These are phyloP conservation scores for Pseudevernia furfuracea DNA, from an alignment of 495 filamentous ascomycete genomes.

Conservation along the genomic window DNA sequence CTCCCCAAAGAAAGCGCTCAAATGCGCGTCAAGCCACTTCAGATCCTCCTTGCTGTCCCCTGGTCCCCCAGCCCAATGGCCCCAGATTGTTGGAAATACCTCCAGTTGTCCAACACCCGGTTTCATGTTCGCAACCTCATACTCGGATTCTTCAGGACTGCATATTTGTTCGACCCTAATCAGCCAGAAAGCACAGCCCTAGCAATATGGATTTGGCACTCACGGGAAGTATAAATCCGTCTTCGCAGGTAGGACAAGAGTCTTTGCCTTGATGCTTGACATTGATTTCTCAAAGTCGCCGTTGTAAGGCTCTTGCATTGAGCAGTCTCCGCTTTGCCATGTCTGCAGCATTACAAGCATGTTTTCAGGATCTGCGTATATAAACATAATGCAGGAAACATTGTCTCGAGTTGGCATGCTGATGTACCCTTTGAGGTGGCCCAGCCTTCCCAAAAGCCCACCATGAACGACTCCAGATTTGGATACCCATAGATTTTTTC, in stretches of 20 bases:
- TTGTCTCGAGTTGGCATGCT: not conserved
- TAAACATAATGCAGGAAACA: slow-evolving; percentile 16
- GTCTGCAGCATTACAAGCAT: slow-evolving; percentile 60
- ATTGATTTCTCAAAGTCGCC: slow-evolving; percentile 58
- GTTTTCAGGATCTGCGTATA: slow-evolving; percentile 52
- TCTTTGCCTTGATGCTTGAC: slow-evolving; percentile 60
- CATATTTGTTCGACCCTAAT: slow-evolving; percentile 20
- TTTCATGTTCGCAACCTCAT: slow-evolving; percentile 58
- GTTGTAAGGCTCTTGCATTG: slow-evolving; percentile 54
- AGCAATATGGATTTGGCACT: slow-evolving; percentile 23
- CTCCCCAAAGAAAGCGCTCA: slow-evolving; percentile 41
- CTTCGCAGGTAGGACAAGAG: slow-evolving; percentile 54
- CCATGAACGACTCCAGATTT: slow-evolving; percentile 60
- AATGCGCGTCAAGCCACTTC: slow-evolving; percentile 56
- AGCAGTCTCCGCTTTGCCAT: slow-evolving; percentile 66
- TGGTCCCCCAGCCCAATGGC: slow-evolving; percentile 62
- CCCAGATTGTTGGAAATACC: slow-evolving; percentile 59
- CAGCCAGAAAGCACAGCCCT: not conserved
- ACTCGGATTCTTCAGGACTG: slow-evolving; percentile 60
- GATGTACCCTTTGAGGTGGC: slow-evolving; percentile 51
- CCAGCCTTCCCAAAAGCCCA: slow-evolving; percentile 66
- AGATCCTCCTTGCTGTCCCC: slow-evolving; percentile 57
- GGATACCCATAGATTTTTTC: slow-evolving; percentile 52
- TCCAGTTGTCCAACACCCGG: slow-evolving; percentile 51
- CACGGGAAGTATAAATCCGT: slow-evolving; percentile 71